These are phyloP conservation scores for Trichophyton simii DNA, from an alignment of 2,329 filamentous ascomycete genomes.

Conservation along the genomic window DNA sequence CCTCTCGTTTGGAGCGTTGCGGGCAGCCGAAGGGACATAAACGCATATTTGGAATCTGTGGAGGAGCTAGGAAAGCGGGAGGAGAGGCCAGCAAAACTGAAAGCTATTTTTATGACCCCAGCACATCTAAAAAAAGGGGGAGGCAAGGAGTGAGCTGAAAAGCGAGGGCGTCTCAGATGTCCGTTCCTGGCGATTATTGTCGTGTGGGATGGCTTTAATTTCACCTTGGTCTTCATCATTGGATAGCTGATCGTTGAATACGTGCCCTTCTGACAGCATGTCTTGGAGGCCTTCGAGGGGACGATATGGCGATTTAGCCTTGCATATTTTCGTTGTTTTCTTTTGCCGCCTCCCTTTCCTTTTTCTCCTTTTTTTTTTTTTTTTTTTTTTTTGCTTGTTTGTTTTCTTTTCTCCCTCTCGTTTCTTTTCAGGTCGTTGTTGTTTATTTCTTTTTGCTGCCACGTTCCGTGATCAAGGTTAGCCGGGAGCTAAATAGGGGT, in stretches of 20 bases:
- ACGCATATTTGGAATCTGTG: background rate
- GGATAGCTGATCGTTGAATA: background rate
- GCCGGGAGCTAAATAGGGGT: constrained; percentile 2
- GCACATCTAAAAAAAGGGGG: background rate
- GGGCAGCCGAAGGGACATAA: background rate
- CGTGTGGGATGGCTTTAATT: background rate
- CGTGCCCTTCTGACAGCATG: background rate
- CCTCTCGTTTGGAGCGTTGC: background rate
- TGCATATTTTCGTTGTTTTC: background rate
- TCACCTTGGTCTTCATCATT: background rate
- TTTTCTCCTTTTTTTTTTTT: background rate
- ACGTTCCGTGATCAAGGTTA: constrained; percentile 3
- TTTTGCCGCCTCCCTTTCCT: background rate
- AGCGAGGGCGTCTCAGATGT: background rate
- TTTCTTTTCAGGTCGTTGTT: background rate
- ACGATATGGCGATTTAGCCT: background rate
- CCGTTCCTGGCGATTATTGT: background rate
- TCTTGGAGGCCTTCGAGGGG: background rate
- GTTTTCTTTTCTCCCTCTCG: no score
- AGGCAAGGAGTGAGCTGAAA: background rate
- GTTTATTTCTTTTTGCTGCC: constrained; percentile 1
- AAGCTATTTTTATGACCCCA: background rate
- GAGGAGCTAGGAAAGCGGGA: background rate
- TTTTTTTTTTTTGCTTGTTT: background rate
- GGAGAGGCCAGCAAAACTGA: background rate